A percentile compares a stretch with the other conserved stretches of the same genome.
These are phyloP conservation scores for Prunus salicina DNA, from an alignment of 306 rosid species.

Conservation along the genomic window DNA sequence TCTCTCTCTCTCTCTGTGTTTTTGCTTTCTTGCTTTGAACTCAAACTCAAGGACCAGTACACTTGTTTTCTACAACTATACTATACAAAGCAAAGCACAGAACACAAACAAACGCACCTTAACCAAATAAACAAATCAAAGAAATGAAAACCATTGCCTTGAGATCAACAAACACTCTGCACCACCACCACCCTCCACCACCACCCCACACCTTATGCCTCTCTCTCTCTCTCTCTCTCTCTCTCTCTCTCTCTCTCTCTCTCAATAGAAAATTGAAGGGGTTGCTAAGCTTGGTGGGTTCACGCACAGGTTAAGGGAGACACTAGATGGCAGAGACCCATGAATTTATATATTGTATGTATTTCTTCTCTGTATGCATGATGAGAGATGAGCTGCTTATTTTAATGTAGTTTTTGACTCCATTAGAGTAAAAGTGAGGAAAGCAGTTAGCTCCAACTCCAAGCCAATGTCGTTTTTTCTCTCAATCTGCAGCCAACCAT, in stretches of 20 bases:
- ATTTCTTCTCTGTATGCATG: not conserved
- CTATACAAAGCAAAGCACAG: slow-evolving; percentile 16
- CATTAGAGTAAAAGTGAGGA: not conserved
- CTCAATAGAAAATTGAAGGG: slow-evolving; percentile 7
- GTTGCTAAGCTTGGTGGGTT: slow-evolving; percentile 15
- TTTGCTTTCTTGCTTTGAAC: slow-evolving; percentile 46
- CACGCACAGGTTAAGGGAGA: slow-evolving; percentile 19
- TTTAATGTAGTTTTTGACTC: slow-evolving; percentile 21
- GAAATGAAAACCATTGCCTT: slow-evolving; percentile 26
- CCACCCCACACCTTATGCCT: slow-evolving; percentile 18
- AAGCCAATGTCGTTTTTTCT: slow-evolving; percentile 8
- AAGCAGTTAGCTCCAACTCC: slow-evolving; percentile 22
- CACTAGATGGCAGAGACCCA: slow-evolving; percentile 5
- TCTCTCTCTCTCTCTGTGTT: slow-evolving; percentile 11
- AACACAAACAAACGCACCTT: not conserved
- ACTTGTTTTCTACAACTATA: slow-evolving; percentile 2
- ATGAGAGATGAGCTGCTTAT: not conserved
- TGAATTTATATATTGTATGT: slow-evolving; percentile 5
- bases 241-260: too few relatives aligned
- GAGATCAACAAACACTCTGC: slow-evolving; percentile 47
- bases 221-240: too few relatives aligned
- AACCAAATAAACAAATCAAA: slow-evolving; percentile 1
- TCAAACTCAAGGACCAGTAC: slow-evolving; percentile 24
- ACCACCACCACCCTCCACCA: slow-evolving; percentile 21
- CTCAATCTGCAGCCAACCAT: not conserved